Base-by-base conservation (phyloP, 2,329 filamentous ascomycete species). In the Mariannaea elegans region DNA sequence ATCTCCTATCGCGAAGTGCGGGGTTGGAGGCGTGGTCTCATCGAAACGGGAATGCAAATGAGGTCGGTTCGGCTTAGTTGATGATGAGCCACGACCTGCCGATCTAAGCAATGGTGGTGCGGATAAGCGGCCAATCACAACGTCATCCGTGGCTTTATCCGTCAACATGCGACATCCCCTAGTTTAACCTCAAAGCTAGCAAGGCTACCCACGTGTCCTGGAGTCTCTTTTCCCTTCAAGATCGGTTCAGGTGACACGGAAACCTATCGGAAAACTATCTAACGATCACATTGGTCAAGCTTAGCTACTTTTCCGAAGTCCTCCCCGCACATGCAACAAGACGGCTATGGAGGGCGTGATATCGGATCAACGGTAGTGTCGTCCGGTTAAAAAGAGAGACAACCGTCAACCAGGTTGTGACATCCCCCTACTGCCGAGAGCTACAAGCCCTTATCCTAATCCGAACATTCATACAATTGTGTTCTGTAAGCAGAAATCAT, bases 401-500 rank as follows among this genome's bases (percentile, higher is more conserved):
- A 31, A 31, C 12, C 7, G 7, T 12, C 7, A 31, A 12, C 12
- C 7, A 31, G 27, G 27, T 31, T 31, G 27, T 31, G 27, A 31
- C 12, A 31, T 31, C n/a, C n/a, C n/a, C 27, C 27, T 7, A 31
- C 27, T 12, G 27, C 12, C 27, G 7, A 31, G 27, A 12, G 7
- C 27, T 9, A 9, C 34, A n/a, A n/a, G 34, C 34, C 34, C 8
- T 18, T 24, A 41, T 27, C 10, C 29, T 21, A 41, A 41, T n/a
- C n/a, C 36, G 31, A 16, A 36, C 10, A 24, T 19, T 32, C 47
- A 31, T 39, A 21, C 14, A 16, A 16, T 41, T 41, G 34, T 9
- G 39, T 10, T 36, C 18, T 27, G 21, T 18, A 52, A 34, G 21
- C 45, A 38, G 29, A 10, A 63, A 64, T 50, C 53, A 76, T 76